Conservation (phyloP, 176 grass and related monocot genomes). For the Carex littledalei region DNA sequence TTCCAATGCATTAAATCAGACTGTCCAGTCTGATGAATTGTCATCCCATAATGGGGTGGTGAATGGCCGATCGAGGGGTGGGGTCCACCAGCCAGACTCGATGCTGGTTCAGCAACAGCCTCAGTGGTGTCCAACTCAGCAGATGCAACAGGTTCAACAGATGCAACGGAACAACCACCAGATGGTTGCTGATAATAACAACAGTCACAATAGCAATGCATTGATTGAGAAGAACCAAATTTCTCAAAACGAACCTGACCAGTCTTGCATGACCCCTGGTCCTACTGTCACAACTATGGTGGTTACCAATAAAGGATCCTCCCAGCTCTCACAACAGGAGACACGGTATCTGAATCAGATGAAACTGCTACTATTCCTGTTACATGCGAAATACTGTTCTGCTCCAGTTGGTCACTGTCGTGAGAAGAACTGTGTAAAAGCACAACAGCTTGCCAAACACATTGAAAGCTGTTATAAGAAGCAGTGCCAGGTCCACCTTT, state of each 20-base stretch:
- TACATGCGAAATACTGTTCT: conserved; percentile 78
- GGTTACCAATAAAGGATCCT: conserved; percentile 21
- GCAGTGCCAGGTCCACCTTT: conserved; percentile 51
- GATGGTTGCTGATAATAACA: conserved; percentile 20
- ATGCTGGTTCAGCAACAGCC: conserved; percentile 37
- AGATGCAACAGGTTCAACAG: background rate
- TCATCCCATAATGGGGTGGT: conserved; percentile 37
- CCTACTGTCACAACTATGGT: conserved; percentile 34
- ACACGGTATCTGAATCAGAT: conserved; percentile 55
- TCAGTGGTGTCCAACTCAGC: background rate
- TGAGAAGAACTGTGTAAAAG: conserved; percentile 57
- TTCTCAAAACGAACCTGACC: conserved; percentile 47
- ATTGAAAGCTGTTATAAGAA: conserved; percentile 58
- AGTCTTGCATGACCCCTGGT: conserved; percentile 47
- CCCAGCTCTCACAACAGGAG: conserved; percentile 45
- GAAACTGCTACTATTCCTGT: conserved; percentile 67
- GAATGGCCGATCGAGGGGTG: conserved; percentile 40
- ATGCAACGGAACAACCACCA: conserved; percentile 7
- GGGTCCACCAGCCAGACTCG: conserved; percentile 42
- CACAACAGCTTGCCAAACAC: conserved; percentile 80
- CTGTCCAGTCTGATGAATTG: conserved; percentile 53
- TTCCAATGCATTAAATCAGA: conserved; percentile 48
- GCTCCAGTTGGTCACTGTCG: conserved; percentile 63
- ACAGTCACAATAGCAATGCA: conserved; percentile 38
- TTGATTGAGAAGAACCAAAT: conserved; percentile 43